These are phyloP conservation scores for Macaranga tanarius DNA, from an alignment of 441 rosid species.

Conservation along the genomic window DNA sequence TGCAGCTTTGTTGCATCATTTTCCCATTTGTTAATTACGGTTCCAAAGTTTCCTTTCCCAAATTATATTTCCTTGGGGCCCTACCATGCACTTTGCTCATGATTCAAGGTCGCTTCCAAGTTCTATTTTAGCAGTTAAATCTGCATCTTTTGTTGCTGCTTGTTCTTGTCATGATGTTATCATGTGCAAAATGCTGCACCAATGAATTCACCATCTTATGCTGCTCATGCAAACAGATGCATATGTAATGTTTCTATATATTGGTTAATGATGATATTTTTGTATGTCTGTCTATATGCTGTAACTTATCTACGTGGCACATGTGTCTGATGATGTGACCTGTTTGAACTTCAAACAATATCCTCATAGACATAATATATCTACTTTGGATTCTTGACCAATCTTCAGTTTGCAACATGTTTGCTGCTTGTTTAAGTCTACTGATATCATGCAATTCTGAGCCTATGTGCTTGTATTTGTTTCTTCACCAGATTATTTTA, in stretches of 20 bases:
- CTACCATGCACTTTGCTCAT: neutral
- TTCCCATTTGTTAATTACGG: neutral
- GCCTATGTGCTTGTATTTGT: neutral
- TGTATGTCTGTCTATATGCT: neutral
- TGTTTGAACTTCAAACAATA: neutral
- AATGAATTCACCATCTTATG: neutral
- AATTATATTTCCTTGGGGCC: neutral
- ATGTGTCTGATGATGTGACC: neutral
- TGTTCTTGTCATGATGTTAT: neutral
- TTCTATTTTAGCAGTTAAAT: too few relatives aligned
- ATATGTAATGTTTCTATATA: neutral
- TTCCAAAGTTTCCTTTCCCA: too few relatives aligned
- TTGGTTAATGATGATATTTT: neutral
- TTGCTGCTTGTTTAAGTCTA: neutral
- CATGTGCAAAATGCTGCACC: neutral
- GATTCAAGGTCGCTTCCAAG: neutral
- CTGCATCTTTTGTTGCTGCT: neutral
- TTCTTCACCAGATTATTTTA: neutral
- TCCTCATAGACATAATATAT: neutral
- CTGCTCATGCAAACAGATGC: neutral
- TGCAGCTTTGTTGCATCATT: neutral
- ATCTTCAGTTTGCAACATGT: neutral
- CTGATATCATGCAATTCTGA: slow-evolving; percentile 2
- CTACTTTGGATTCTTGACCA: neutral
- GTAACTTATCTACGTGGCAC: neutral